These are phyloP conservation scores for Berberis vulgaris DNA, from an alignment of 164 flowering plant species.

Conservation along the genomic window DNA sequence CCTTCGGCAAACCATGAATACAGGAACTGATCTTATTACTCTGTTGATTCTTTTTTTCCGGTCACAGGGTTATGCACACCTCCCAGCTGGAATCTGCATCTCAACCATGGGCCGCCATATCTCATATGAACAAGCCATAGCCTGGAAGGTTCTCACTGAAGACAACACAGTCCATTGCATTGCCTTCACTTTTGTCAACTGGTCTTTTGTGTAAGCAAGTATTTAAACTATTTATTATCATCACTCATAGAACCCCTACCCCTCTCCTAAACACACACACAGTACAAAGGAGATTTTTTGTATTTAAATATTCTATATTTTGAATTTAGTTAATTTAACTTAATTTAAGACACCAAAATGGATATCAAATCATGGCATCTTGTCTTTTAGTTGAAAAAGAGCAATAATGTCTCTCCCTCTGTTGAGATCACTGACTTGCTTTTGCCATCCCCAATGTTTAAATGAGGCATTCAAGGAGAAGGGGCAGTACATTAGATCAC, in stretches of 20 bases:
- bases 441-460: background rate
- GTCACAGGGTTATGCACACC: conserved; percentile 62
- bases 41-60: background rate
- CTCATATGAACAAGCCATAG: conserved; percentile 71
- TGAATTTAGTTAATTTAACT: background rate
- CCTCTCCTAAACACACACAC: background rate
- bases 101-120: conserved; percentile 86
- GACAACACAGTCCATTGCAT: conserved; percentile 66
- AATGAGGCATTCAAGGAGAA: background rate
- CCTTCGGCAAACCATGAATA: background rate
- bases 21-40: background rate
- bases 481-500: background rate
- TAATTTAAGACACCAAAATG: background rate
- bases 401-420: background rate
- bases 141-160: conserved; percentile 84
- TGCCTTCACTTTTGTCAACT: conserved; percentile 76
- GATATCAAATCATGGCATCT: background rate
- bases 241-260: background rate
- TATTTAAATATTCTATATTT: background rate
- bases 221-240: no score
- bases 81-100: conserved; percentile 76
- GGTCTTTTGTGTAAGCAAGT: conserved; percentile 71
- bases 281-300: background rate
- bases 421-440: background rate
- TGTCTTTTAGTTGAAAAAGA: background rate